Evolutionary conservation across 441 rosid genomes (phyloP), one percentile per base, ranked within the genome.

Genomic region (Mallotus repandus): DNA sequence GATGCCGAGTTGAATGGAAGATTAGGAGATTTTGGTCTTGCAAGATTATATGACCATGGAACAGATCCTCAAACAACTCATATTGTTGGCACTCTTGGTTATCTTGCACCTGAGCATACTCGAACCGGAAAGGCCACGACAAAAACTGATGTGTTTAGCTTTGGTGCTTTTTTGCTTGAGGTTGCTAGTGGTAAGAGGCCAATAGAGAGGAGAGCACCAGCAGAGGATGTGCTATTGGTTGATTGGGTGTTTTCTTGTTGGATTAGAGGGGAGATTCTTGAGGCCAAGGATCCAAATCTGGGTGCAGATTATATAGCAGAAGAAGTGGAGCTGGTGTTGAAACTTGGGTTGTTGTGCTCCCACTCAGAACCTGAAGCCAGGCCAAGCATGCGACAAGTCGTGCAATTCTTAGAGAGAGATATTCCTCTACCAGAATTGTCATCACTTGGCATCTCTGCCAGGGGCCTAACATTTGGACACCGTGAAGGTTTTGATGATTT

Each of bases 11-110:
- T 81, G 66, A 81, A 81, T 15, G 90, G 78, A 21, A 79, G 84
- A 11, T 71, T 86, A 5, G 90, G 90, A 9, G 90, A 86, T 56
- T 86, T 86, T 21, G 90, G 90, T 11, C 82, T 86, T 7, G 84
- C 88, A 3, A 81, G 86, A 68, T 69, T 86, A 66, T 81, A 84
- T 55, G 80, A 81, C 67, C 90, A 83, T 7, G 86, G 84, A 7
- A 69, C 77, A 13, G 86, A 81, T 53, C 83, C 82, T 2, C 84
- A 69, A 63, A 86, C 88, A 0, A 86, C 88, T 0, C 78, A 79
- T 52, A 54, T 85, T 0, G 88, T 75, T 0, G 87, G 88, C 7
- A 85, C 88, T 3, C 57, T 83, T 3, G 90, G 88, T 9, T 87
- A 87, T 62, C 79, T 84, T n/a, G 90, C 90, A 4, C 88, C 90